Evolutionary conservation across 257 asterid species (phyloP).

Genomic region (Nicotiana paniculata): DNA sequence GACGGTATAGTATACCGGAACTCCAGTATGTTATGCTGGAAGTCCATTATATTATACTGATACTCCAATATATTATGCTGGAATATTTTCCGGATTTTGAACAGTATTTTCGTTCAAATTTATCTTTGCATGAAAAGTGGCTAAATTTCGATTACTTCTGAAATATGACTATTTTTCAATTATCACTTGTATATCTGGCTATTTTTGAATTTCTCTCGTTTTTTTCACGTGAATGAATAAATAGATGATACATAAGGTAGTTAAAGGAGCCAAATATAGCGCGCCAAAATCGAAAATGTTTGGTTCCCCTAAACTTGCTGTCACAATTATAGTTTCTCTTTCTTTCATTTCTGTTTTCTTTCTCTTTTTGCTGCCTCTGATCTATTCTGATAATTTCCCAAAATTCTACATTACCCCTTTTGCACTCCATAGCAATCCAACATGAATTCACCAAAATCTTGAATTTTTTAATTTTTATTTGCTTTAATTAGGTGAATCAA

Average conservation of each 20-base stretch:
- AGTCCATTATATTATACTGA: too few relatives aligned
- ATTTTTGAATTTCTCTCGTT: too few relatives aligned
- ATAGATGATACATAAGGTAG: neutral
- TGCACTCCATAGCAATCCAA: conserved; percentile 5
- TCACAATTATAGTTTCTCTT: conserved; percentile 10
- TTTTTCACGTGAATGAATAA: neutral
- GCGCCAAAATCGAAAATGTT: conserved; percentile 33
- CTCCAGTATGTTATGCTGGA: too few relatives aligned
- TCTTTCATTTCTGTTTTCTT: conserved; percentile 6
- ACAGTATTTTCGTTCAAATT: too few relatives aligned
- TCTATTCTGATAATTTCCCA: conserved; percentile 10
- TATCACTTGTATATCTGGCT: too few relatives aligned
- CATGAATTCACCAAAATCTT: conserved; percentile 24
- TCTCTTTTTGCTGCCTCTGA: conserved; percentile 5
- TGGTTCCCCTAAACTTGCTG: conserved; percentile 32
- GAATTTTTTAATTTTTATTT: conserved; percentile 5
- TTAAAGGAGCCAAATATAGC: conserved; percentile 2
- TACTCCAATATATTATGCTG: too few relatives aligned
- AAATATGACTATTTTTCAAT: too few relatives aligned
- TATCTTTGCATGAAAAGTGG: too few relatives aligned
- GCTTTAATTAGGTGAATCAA: conserved; percentile 9
- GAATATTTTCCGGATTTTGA: too few relatives aligned
- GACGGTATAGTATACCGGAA: too few relatives aligned
- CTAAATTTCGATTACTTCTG: too few relatives aligned
- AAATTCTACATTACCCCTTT: conserved; percentile 24